phyloP scores from a whole-genome alignment of 495 filamentous ascomycete genomes.

The Xylaria flabelliformis region DNA sequence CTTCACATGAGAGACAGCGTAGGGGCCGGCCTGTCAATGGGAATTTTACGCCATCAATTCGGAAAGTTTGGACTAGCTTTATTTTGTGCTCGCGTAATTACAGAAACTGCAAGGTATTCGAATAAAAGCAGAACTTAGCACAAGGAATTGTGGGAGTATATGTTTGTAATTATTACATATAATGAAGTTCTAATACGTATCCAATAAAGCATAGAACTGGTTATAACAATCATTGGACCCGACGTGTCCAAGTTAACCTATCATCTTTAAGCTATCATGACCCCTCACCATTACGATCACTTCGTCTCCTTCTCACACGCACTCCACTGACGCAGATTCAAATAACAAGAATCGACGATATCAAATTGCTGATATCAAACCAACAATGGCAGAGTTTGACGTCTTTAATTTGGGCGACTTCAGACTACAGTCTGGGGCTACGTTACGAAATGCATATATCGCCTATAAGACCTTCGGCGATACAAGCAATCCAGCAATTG shows the following conservation, averaged over 20 bases:
- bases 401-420: slow-evolving; percentile 42
- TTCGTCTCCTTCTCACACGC: neutral
- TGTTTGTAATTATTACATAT: neutral
- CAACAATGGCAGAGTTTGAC: slow-evolving; percentile 14
- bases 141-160: neutral
- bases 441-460: slow-evolving; percentile 46
- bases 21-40: neutral
- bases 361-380: neutral
- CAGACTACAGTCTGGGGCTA: slow-evolving; percentile 38
- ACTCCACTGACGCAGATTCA: too few relatives aligned
- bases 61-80: neutral
- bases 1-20: neutral
- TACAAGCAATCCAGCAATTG: slow-evolving; percentile 64
- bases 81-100: neutral
- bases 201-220: neutral
- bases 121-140: neutral
- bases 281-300: slow-evolving; percentile 3
- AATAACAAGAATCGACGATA: neutral
- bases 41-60: neutral
- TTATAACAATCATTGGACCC: neutral
- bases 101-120: neutral
- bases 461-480: slow-evolving; percentile 77
- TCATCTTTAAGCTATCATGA: neutral
- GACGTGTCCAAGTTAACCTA: neutral
- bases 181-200: neutral